These are phyloP conservation scores for Aspergillus tamarii DNA, from an alignment of 2,329 filamentous ascomycete species.

Conservation along the genomic window DNA sequence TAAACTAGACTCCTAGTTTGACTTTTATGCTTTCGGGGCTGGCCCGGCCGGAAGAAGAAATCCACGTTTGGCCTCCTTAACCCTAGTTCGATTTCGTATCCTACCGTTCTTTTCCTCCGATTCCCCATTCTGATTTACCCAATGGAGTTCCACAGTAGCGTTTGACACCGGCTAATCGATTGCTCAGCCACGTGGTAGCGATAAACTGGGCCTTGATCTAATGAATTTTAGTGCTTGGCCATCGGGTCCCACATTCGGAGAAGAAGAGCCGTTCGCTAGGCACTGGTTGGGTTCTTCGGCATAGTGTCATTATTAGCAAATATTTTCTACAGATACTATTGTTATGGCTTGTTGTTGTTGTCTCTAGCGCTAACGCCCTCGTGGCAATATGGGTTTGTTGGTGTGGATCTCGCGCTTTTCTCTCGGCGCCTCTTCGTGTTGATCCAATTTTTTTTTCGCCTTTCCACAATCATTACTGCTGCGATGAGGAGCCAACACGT, in stretches of 20 bases:
- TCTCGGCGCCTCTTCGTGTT: neutral
- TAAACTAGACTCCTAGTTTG: neutral
- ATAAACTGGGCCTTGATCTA: neutral
- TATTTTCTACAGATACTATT: neutral
- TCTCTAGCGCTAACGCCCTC: neutral
- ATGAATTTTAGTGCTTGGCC: neutral
- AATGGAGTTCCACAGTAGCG: neutral
- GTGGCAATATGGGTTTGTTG: neutral
- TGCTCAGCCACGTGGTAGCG: slow-evolving; percentile 5
- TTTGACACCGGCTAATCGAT: slow-evolving; percentile 2
- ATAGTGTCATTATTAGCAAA: neutral
- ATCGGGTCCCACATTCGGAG: slow-evolving; percentile 1
- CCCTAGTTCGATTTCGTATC: neutral
- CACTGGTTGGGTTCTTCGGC: neutral
- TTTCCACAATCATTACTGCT: neutral
- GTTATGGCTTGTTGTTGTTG: neutral
- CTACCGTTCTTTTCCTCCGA: neutral
- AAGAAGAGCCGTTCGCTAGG: neutral
- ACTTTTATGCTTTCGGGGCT: neutral
- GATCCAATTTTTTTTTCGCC: neutral
- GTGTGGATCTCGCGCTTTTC: neutral
- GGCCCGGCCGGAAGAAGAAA: neutral
- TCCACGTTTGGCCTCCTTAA: neutral
- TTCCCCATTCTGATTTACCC: neutral
- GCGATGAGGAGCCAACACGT: neutral